These are phyloP conservation scores for Clarireedia hainanense DNA, from an alignment of 2,329 filamentous ascomycete genomes.

Conservation along the genomic window DNA sequence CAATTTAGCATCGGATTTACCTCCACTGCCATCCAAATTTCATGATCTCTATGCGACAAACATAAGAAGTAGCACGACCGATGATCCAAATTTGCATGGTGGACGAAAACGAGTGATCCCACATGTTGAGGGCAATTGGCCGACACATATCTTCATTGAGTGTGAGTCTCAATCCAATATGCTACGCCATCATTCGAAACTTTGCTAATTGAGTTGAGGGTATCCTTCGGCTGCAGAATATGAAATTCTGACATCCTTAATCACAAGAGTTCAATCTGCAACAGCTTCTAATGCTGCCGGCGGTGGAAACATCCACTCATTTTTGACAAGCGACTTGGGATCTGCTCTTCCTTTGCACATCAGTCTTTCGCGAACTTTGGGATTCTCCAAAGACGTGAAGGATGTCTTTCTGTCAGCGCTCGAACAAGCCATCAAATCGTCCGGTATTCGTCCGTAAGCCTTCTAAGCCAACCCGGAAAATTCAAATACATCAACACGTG, in stretches of 20 bases:
- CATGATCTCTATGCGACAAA: slow-evolving; percentile 85
- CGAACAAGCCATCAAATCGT: slow-evolving; percentile 34
- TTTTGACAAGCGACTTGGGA: slow-evolving; percentile 71
- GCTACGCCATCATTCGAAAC: slow-evolving; percentile 1
- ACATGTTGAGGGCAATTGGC: slow-evolving; percentile 86
- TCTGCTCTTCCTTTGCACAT: slow-evolving; percentile 78
- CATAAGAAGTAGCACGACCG: slow-evolving; percentile 65
- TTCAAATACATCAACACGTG: background rate
- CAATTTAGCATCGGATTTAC: slow-evolving; percentile 35
- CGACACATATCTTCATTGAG: slow-evolving; percentile 85
- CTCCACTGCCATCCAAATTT: slow-evolving; percentile 72
- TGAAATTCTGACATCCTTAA: slow-evolving; percentile 37
- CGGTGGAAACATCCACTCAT: slow-evolving; percentile 47
- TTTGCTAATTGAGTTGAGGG: slow-evolving; percentile 37
- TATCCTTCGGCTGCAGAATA: slow-evolving; percentile 44
- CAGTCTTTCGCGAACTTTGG: slow-evolving; percentile 76
- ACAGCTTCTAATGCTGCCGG: background rate
- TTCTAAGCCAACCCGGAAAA: background rate
- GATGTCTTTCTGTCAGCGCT: slow-evolving; percentile 57
- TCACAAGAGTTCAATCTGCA: slow-evolving; percentile 30
- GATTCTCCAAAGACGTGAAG: slow-evolving; percentile 65
- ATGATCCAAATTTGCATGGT: slow-evolving; percentile 78
- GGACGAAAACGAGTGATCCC: slow-evolving; percentile 76
- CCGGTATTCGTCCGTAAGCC: slow-evolving; percentile 38
- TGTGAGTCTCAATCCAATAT: slow-evolving; percentile 48